These are phyloP conservation scores for Tubosaeta sp. DNA, from an alignment of 768 basidiomycete species.

Conservation along the genomic window DNA sequence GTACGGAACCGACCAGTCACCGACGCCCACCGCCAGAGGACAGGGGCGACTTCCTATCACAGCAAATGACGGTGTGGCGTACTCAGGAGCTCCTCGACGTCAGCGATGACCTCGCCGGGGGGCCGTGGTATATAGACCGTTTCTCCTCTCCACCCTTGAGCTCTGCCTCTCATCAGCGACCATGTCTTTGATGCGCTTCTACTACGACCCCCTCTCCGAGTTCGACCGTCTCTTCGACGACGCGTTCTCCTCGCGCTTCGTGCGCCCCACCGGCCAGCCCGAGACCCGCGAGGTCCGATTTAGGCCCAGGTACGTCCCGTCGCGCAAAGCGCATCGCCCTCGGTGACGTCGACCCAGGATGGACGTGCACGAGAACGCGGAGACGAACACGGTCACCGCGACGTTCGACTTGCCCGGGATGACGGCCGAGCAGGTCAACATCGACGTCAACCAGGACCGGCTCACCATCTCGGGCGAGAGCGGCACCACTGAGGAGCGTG, in stretches of 20 bases:
- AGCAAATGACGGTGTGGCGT: no score
- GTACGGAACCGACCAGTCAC: no score
- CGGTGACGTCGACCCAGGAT: constrained; percentile 34
- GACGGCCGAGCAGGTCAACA: constrained; percentile 44
- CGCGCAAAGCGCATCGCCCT: no score
- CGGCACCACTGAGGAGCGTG: constrained; percentile 28
- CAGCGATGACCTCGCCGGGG: neutral
- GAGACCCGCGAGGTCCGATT: constrained; percentile 15
- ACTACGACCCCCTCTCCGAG: constrained; percentile 40
- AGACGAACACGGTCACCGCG: constrained; percentile 48
- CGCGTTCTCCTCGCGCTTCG: constrained; percentile 27
- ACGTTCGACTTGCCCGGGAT: constrained; percentile 57
- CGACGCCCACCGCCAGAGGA: neutral
- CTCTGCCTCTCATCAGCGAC: neutral
- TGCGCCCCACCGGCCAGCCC: constrained; percentile 10
- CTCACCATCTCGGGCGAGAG: constrained; percentile 52
- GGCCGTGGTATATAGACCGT: neutral
- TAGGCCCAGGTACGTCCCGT: constrained; percentile 38
- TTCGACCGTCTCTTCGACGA: constrained; percentile 44
- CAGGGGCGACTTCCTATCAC: neutral
- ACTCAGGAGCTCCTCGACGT: neutral
- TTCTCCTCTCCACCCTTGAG: neutral
- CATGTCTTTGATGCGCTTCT: constrained; percentile 26
- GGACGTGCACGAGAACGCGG: constrained; percentile 49
- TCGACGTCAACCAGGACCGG: constrained; percentile 48